These are phyloP conservation scores for Saccharomycopsis javanensis DNA, from an alignment of 805 yeast genomes.

Conservation along the genomic window DNA sequence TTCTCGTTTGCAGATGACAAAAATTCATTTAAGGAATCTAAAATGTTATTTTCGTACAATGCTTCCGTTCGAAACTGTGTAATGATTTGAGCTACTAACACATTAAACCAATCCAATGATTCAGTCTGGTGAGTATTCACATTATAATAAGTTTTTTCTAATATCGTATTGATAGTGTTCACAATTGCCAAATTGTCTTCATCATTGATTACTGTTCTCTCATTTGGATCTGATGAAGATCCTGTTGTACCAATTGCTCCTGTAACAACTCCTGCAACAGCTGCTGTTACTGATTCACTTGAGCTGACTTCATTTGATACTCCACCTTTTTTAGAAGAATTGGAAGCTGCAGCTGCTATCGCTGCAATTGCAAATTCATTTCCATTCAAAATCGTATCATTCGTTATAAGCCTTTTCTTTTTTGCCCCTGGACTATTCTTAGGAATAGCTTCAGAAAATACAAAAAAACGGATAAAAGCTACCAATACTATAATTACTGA, in stretches of 20 bases:
- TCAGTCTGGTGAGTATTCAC: slow-evolving; percentile 83
- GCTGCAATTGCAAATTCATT: slow-evolving; percentile 8
- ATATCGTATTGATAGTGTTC: slow-evolving; percentile 36
- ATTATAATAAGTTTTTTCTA: slow-evolving; percentile 88
- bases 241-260: background rate
- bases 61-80: slow-evolving; percentile 89
- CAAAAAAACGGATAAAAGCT: slow-evolving; percentile 64
- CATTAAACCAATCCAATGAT: slow-evolving; percentile 95
- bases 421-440: slow-evolving; percentile 27
- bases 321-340: slow-evolving; percentile 20
- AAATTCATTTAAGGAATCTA: slow-evolving; percentile 64
- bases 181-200: slow-evolving; percentile 22
- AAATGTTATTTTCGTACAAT: slow-evolving; percentile 68
- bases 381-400: slow-evolving; percentile 19
- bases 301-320: too few relatives aligned
- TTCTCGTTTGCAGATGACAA: slow-evolving; percentile 35
- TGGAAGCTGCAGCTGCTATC: slow-evolving; percentile 20
- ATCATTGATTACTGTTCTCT: slow-evolving; percentile 7
- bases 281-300: slow-evolving; percentile 26
- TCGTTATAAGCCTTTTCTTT: slow-evolving; percentile 23
- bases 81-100: slow-evolving; percentile 81
- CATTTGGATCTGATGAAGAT: background rate
- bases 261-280: slow-evolving; percentile 17
- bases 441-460: slow-evolving; percentile 57
- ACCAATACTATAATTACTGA: slow-evolving; percentile 56